phyloP scores from a whole-genome alignment of 805 yeast species.

The Sugiyamaella boreocaroliniensis region DNA sequence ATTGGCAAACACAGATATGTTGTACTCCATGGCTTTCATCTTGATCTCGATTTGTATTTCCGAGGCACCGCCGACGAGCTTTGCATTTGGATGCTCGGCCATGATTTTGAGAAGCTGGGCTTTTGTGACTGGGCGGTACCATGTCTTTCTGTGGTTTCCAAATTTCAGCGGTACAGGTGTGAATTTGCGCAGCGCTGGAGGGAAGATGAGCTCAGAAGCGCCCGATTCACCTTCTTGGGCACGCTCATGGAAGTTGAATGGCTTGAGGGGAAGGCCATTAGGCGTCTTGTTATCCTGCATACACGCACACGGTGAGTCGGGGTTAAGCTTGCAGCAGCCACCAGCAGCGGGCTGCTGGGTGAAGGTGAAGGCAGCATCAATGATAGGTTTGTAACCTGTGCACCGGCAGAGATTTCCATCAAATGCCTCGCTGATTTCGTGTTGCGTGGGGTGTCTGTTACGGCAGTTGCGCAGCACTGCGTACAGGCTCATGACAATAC shows the following conservation, averaged over 20 bases:
- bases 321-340: slow-evolving; percentile 21
- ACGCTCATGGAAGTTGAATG: slow-evolving; percentile 31
- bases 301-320: not conserved
- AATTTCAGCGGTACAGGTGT: slow-evolving; percentile 28
- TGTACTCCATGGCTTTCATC: slow-evolving; percentile 37
- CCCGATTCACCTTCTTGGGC: not conserved
- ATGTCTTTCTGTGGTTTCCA: slow-evolving; percentile 36
- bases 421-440: slow-evolving; percentile 39
- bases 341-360: slow-evolving; percentile 21
- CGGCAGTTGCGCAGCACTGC: slow-evolving; percentile 36
- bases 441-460: slow-evolving; percentile 31
- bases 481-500: slow-evolving; percentile 44
- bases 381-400: slow-evolving; percentile 46
- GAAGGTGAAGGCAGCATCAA: slow-evolving; percentile 42
- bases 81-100: slow-evolving; percentile 32
- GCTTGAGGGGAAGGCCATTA: slow-evolving; percentile 37
- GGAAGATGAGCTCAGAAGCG: slow-evolving; percentile 35
- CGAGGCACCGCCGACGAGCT: slow-evolving; percentile 43
- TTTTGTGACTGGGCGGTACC: slow-evolving; percentile 41
- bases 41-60: slow-evolving; percentile 44
- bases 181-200: slow-evolving; percentile 31
- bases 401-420: slow-evolving; percentile 46
- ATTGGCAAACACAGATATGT: slow-evolving; percentile 36
- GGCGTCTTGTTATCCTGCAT: slow-evolving; percentile 26
- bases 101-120: slow-evolving; percentile 34